Conservation (phyloP, 2,329 filamentous ascomycete species). For the Metarhizium humberi region DNA sequence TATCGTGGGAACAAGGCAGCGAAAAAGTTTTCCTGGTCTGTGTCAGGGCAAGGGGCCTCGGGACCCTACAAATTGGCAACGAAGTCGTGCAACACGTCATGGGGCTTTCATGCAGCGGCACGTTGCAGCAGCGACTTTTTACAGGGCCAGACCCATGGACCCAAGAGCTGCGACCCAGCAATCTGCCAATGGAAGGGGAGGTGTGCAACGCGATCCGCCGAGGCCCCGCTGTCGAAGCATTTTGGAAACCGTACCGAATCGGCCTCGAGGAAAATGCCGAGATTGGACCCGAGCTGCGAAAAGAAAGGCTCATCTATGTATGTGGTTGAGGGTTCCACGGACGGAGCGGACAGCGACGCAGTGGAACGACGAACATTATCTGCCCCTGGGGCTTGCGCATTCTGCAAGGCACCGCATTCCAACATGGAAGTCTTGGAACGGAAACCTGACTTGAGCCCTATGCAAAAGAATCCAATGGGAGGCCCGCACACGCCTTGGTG, state of each 20-base stretch:
- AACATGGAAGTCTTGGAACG: not conserved
- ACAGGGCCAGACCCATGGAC: not conserved
- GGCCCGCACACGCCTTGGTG: not conserved
- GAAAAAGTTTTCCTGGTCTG: not conserved
- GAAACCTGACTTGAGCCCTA: too few species aligned
- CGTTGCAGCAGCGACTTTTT: conserved; percentile 1
- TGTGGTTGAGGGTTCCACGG: not conserved
- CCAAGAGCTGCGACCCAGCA: not conserved
- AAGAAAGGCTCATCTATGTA: too few species aligned
- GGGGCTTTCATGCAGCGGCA: not conserved
- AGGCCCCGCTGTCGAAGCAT: conserved; percentile 1
- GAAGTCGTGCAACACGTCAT: not conserved
- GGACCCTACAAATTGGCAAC: not conserved
- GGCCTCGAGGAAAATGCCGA: not conserved
- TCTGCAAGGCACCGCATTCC: not conserved
- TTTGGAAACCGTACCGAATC: not conserved
- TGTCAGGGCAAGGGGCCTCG: not conserved
- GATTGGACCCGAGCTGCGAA: not conserved
- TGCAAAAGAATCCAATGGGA: not conserved
- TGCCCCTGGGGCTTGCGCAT: not conserved
- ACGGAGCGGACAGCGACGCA: not conserved
- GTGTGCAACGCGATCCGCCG: not conserved
- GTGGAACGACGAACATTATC: not conserved
- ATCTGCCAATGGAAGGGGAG: not conserved
- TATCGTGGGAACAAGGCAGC: not conserved